Percentiles rank a stretch among this genome's conserved stretches.
Evolutionary conservation across 805 yeast genomes (phyloP).

Genomic region (Monosporozyma unispora): DNA sequence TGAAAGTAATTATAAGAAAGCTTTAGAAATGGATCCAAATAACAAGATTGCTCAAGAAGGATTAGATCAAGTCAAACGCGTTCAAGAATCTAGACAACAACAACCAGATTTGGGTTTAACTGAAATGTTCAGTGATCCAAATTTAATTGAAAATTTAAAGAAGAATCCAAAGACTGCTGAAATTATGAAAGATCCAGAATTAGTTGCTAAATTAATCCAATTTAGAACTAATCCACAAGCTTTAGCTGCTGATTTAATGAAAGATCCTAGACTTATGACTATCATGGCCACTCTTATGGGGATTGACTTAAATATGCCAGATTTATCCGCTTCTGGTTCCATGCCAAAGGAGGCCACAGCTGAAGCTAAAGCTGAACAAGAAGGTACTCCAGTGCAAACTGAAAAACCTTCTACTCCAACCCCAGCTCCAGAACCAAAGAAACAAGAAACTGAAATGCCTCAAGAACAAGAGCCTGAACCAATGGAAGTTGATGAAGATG

Average conservation of each 20-base stretch:
- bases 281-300: constrained; percentile 82
- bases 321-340: constrained; percentile 21
- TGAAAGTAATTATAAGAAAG: constrained; percentile 59
- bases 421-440: constrained; percentile 16
- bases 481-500: constrained; percentile 32
- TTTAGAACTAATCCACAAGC: constrained; percentile 67
- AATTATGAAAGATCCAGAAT: constrained; percentile 75
- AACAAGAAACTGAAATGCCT: constrained; percentile 17
- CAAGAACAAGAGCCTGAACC: constrained; percentile 30
- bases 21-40: constrained; percentile 67
- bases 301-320: constrained; percentile 52
- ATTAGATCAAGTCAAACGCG: constrained; percentile 55
- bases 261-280: constrained; percentile 83
- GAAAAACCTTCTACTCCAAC: constrained; percentile 10
- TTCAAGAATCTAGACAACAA: constrained; percentile 41
- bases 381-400: constrained; percentile 19
- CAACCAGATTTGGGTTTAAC: constrained; percentile 70
- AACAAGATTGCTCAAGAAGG: constrained; percentile 88
- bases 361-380: constrained; percentile 17
- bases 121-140: constrained; percentile 72
- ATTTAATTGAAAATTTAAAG: constrained; percentile 63
- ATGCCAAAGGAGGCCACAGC: constrained; percentile 21
- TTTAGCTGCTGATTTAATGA: constrained; percentile 56
- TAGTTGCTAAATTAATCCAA: constrained; percentile 55
- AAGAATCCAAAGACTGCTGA: constrained; percentile 82